Evolutionary conservation across 768 basidiomycete species (phyloP), one percentile per base, ranked within the genome.

Genomic region (Trametes meyenii): DNA sequence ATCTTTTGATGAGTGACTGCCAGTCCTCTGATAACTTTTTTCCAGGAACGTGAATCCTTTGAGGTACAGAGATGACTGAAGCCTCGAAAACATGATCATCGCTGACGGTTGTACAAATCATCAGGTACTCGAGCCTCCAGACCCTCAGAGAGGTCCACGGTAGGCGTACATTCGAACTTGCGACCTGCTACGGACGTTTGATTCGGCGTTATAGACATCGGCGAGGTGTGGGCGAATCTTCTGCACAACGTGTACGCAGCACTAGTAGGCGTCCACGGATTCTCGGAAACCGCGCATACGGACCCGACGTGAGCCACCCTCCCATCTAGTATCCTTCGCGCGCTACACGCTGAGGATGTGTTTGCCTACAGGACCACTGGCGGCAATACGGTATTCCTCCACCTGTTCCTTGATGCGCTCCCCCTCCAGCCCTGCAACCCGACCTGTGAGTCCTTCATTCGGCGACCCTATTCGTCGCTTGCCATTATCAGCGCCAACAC

Each of bases 311-410:
- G n/a, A 55, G 64, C n/a, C n/a, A n/a, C n/a, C n/a, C n/a, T 46
- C 13, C 12, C 8, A 1, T 45, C 21, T 39, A 21, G 3, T 5
- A 13, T 3, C 2, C 43, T 3, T 46, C 11, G 21, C 21, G 7
- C 6, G 1, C 17, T 17, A 2, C 35, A 17, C 17, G 12, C 6
- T 36, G n/a, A 17, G 36, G 29, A 39, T 5, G 21, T 35, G 33
- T 14, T 3, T 24, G 48, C 23, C n/a, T 21, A 36, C 29, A 68
- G 72, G 6, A 73, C 74, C 11, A 66, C 67, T 0, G 76, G 74
- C 58, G 84, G 84, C 8, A 83, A 84, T 65, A 73, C 81, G 26
- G 77, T 83, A 14, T 84, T 76, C 74, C 73, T 83, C 63, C 79
- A 79, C 61, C 74, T 83, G 17, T 79, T 84, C 70, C 75, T 84